Conservation (phyloP, 2,329 filamentous ascomycete species). For the Fusarium piperis region DNA sequence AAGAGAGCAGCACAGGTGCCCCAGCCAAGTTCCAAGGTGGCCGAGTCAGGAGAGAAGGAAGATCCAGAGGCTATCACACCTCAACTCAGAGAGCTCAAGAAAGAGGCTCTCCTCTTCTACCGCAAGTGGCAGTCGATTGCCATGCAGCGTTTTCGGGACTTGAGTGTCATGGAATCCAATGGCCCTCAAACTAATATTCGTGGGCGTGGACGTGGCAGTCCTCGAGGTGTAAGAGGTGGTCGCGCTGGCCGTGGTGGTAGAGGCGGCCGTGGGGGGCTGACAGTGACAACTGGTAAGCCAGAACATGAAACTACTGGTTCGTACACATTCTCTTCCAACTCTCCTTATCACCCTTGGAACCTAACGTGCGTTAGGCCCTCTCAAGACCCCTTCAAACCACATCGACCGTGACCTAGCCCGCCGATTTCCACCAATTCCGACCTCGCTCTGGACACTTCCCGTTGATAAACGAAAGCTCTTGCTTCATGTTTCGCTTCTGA, state of each 20-base stretch:
- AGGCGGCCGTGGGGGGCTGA: slow-evolving; percentile 42
- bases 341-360: background rate
- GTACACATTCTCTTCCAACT: background rate
- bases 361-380: slow-evolving; percentile 44
- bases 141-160: slow-evolving; percentile 74
- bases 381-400: slow-evolving; percentile 54
- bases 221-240: slow-evolving; percentile 40
- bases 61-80: slow-evolving; percentile 51
- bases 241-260: slow-evolving; percentile 47
- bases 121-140: slow-evolving; percentile 82
- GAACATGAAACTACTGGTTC: background rate
- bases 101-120: slow-evolving; percentile 75
- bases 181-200: slow-evolving; percentile 38
- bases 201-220: slow-evolving; percentile 50
- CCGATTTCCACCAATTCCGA: slow-evolving; percentile 68
- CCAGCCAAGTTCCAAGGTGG: slow-evolving; percentile 40
- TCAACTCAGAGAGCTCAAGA: slow-evolving; percentile 72
- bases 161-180: slow-evolving; percentile 61
- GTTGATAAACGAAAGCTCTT: slow-evolving; percentile 72
- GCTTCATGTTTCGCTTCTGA: slow-evolving; percentile 75
- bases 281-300: slow-evolving; percentile 50
- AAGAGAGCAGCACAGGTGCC: slow-evolving; percentile 12
- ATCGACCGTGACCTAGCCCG: slow-evolving; percentile 58
- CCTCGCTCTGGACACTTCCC: slow-evolving; percentile 66
- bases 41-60: slow-evolving; percentile 45